Base-by-base conservation (phyloP, 176 grass and related monocot species). In the Musa acuminata region DNA sequence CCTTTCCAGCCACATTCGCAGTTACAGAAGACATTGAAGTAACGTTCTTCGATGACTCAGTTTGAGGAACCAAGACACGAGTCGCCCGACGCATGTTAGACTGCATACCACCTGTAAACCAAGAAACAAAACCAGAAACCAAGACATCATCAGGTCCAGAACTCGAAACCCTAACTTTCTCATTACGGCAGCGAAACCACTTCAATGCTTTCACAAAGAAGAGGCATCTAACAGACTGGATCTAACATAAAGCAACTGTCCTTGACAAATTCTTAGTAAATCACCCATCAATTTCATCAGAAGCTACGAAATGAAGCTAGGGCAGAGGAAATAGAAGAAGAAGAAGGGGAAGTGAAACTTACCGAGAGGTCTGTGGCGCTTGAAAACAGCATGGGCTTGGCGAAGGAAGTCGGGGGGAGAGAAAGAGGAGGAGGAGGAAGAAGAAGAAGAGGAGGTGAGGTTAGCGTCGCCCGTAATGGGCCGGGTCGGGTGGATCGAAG, bases 351-450 rank as follows among this genome's bases (percentile, higher is more conserved):
- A n/a, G 35, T 69, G 35, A 19, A 49, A 51, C 67, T 51, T 17
- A 70, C 67, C 67, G 43, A 70, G 48, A 70, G 67, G 67, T 21
- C 16, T 70, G 51, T 91, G 94, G 21, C 90, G 85, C 90, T 97
- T 93, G 67, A 87, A 72, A 14, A 86, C 94, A 14, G 85, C 94
- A 62, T 88, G 79, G 77, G 92, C 8, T 55, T 97, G 81, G 49
- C 82, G 80, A 22, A 93, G 77, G 70, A 92, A 92, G 80, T 67
- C 72, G 2, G 72, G 67, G 51, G 87, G 75, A 1, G 90, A 92
- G 74, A 69, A 26, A n/a, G 90, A 64, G 19, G 85, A 78, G 49
- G 87, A 90, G 49, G 67, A 70, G 29, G 67, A 70, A 0, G 16
- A 70, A 1, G 67, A 70, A 43, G 35, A 43, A 9, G 67, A 51